phyloP scores from a whole-genome alignment of 1,139 yeast species.

The Scheffersomyces parashehatae region DNA sequence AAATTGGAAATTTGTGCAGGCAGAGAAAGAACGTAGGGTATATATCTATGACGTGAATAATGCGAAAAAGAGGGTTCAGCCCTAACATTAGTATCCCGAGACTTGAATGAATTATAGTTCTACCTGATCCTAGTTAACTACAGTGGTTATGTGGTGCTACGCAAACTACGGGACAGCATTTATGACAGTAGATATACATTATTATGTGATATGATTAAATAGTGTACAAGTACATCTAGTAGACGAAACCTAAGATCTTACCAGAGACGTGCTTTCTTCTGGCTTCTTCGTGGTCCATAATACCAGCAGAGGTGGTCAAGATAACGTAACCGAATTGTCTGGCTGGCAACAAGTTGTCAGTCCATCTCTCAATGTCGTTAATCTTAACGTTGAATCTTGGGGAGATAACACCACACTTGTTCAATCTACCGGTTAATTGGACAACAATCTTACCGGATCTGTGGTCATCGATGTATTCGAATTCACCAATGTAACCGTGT shows the following conservation, averaged over 20 bases:
- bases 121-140: not conserved
- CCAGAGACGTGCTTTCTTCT: slow-evolving; percentile 99
- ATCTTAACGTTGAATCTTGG: slow-evolving; percentile 98
- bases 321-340: slow-evolving; percentile 98
- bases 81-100: not conserved
- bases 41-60: not conserved
- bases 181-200: slow-evolving; percentile 1
- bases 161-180: too few relatives aligned
- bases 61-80: not conserved
- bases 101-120: not conserved
- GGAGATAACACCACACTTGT: slow-evolving; percentile 97
- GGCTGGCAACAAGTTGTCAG: slow-evolving; percentile 95
- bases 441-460: slow-evolving; percentile 98
- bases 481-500: slow-evolving; percentile 98
- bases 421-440: slow-evolving; percentile 95
- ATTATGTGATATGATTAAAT: not conserved
- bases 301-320: slow-evolving; percentile 98
- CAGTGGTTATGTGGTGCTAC: too few relatives aligned
- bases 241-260: slow-evolving; percentile 94
- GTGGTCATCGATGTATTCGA: slow-evolving; percentile 98
- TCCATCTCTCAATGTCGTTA: slow-evolving; percentile 95
- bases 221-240: slow-evolving; percentile 27
- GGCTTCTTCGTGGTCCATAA: slow-evolving; percentile 99
- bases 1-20: too few relatives aligned
- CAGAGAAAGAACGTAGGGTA: too few relatives aligned